Base-by-base conservation (phyloP, 1,284 basidiomycete genomes). In the Leccinum discolor region DNA sequence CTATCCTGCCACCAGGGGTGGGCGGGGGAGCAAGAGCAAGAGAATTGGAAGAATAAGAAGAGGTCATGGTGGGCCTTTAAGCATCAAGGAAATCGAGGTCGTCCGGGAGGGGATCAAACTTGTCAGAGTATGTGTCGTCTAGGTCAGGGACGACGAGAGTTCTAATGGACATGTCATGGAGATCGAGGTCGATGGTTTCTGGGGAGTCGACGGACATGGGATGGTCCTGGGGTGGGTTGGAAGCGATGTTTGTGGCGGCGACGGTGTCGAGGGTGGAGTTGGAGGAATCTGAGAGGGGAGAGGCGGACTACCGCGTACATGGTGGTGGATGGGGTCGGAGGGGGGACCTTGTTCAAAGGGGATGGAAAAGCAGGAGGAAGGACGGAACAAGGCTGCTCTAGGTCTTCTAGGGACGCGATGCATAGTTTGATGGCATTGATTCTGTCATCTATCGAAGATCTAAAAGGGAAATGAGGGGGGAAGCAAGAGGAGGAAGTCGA, bases 51-150 rank as follows among this genome's bases (percentile, higher is more conserved):
- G 68, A 56, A n/a, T 65, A 40, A 6, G 70, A 52, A n/a, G 6
- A n/a, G 35, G 63, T 10, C 32, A 6, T 38, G 8, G 64, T 26
- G 61, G 12, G 42, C 21, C 62, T 66, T 54, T 63, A 57, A 6
- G 62, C 11, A 26, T 71, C 66, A 54, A 75, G 66, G 5, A 74
- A 66, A 14, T 59, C 35, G 4, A 73, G 21, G 23, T 70, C 66
- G 6, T 67, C 67, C 18, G 71, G 73, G 16, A 74, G 67, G 1
- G 66, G 67, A 16, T 76, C 78, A 26, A 78, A 64, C 29, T 73
- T 67, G 52, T 71, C 70, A 68, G 76, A 79, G 26, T 77, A 72
- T 10, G 64, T 65, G 21, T 80, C 76, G 40, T 78, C 77, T 52
- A 69, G 73, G 50, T 74, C 76, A 35, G 64, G 70, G 7, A 70